Evolutionary conservation across 148 eudicot genomes (phyloP), one percentile per base, ranked within the genome.

Genomic region (Fallopia convolvulus): DNA sequence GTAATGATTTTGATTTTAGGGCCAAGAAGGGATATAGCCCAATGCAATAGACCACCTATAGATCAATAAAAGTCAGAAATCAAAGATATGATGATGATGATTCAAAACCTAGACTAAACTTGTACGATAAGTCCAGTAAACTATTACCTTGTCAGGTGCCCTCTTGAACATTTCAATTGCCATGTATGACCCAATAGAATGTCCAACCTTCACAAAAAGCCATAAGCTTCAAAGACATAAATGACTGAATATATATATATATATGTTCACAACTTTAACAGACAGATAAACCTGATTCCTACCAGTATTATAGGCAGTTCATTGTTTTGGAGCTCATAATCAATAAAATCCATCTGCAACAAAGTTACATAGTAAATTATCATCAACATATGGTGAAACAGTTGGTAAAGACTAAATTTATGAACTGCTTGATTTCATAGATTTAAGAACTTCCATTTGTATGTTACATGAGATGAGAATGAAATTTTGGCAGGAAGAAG

Each of bases 1-100:
- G 74, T 52, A 84, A 85, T 46, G 98, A 92, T 79, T 79, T 73
- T 66, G 83, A 65, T 77, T 94, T 87, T 76, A 92, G 79, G 12
- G 89, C 88, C 88, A 94, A 80, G 82, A 92, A 94, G 30, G 98
- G 98, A 82, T 94, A 94, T 11, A 94, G 82, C 79, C 87, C 89
- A 30, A 90, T 82, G 79, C 79, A 90, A 84, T 88, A 88, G 75
- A 82, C 65, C 79, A 90, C 93, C 98, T 94, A 85, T 18, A 73
- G 65, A 61, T 55, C 61, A 40, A 80, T 21, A 77, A 47, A 63
- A 75, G 46, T 41, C 23, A 82, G 21, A 82, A 47, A 65, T 65
- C 70, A 65, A 65, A 65, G 18, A 17, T 55, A 55, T 55, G 60
- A n/a, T 55, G 60, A n/a, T n/a, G 11, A 61, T 30, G 36, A 61